Conservation (phyloP, 805 yeast genomes). For the Isabelozyma rhagii region DNA sequence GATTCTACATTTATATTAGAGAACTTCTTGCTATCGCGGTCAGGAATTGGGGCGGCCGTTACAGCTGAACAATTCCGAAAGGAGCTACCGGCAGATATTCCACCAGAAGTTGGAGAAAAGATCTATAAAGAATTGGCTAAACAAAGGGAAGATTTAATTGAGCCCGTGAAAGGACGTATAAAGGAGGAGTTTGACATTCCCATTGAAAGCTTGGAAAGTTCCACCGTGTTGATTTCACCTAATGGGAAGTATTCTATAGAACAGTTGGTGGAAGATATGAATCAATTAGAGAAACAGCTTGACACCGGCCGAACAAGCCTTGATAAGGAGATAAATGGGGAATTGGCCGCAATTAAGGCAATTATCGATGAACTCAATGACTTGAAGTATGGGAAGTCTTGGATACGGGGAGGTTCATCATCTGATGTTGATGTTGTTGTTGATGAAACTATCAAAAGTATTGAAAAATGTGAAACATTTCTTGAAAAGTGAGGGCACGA, state of each 20-base stretch:
- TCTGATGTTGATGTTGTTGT: conserved; percentile 11
- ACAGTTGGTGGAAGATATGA: conserved; percentile 15
- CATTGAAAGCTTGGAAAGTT: conserved; percentile 2
- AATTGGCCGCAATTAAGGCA: conserved; percentile 10
- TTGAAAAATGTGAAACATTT: conserved; percentile 7
- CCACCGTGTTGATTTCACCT: not conserved
- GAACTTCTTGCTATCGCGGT: conserved; percentile 14
- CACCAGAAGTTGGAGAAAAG: conserved; percentile 1
- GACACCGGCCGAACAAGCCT: conserved; percentile 16
- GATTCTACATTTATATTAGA: conserved; percentile 17
- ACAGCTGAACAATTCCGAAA: conserved; percentile 16
- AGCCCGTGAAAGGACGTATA: conserved; percentile 8
- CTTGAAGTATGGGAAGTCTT: conserved; percentile 18
- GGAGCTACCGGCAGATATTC: conserved; percentile 9
- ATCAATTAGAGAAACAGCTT: conserved; percentile 20
- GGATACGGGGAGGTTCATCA: conserved; percentile 13
- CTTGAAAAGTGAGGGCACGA: not conserved
- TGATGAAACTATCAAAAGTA: conserved; percentile 11
- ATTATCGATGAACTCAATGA: conserved; percentile 24
- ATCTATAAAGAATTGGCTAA: conserved; percentile 9
- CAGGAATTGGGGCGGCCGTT: conserved; percentile 13
- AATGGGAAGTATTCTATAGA: conserved; percentile 6
- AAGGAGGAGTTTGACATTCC: conserved; percentile 21
- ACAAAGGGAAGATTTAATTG: conserved; percentile 6
- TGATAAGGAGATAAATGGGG: conserved; percentile 10